These are phyloP conservation scores for Lodderomyces theae DNA, from an alignment of 1,139 yeast genomes.

Conservation along the genomic window DNA sequence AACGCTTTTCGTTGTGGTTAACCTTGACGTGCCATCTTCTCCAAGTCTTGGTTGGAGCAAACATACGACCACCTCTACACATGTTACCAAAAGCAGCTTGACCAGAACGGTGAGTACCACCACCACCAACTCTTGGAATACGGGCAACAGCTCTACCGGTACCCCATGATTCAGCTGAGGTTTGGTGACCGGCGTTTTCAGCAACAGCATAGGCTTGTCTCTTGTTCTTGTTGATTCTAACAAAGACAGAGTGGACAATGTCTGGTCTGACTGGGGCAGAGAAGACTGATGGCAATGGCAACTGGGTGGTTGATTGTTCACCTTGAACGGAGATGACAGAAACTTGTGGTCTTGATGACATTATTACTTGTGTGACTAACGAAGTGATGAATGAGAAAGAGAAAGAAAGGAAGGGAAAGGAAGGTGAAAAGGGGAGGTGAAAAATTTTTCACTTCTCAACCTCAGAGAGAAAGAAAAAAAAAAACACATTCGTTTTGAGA, in stretches of 20 bases:
- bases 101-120: constrained; percentile 99
- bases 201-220: constrained; percentile 99
- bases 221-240: constrained; percentile 99
- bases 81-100: constrained; percentile 99
- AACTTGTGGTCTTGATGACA: constrained; percentile 95
- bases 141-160: constrained; percentile 99
- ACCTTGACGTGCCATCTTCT: constrained; percentile 99
- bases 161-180: constrained; percentile 99
- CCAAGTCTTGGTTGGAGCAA: constrained; percentile 99
- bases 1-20: constrained; percentile 99
- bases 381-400: constrained; percentile 25
- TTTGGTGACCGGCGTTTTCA: constrained; percentile 99
- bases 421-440: constrained; percentile 1
- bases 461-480: constrained; percentile 2
- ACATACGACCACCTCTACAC: constrained; percentile 99
- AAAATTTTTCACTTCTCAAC: constrained; percentile 10
- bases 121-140: constrained; percentile 99
- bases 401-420: constrained; percentile 17
- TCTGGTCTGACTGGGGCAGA: constrained; percentile 99
- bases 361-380: constrained; percentile 25
- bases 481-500: background rate
- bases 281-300: constrained; percentile 98
- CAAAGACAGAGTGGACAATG: constrained; percentile 97
- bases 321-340: constrained; percentile 90
- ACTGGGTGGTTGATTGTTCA: constrained; percentile 77